These are phyloP conservation scores for Samsoniella hepiali DNA, from an alignment of 2,329 filamentous ascomycete genomes.

Conservation along the genomic window DNA sequence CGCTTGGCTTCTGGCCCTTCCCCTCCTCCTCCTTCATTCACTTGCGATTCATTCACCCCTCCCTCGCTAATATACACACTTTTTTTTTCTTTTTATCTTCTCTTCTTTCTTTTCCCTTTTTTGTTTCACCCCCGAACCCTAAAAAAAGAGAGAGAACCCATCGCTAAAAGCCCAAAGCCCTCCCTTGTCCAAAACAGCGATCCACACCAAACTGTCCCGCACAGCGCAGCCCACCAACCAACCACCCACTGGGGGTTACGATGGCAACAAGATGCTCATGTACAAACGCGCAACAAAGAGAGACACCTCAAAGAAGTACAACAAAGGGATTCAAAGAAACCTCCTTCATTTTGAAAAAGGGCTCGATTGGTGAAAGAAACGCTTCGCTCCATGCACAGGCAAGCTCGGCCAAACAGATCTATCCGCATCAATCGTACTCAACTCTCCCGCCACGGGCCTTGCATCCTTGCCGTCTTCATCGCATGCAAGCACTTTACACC, in stretches of 20 bases:
- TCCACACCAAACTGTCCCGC: neutral
- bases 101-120: neutral
- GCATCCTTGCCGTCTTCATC: slow-evolving; percentile 13
- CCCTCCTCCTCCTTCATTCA: neutral
- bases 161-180: too few species aligned
- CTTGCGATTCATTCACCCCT: neutral
- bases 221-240: slow-evolving; percentile 2
- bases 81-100: neutral
- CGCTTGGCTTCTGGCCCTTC: neutral
- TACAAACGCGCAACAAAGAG: neutral
- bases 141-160: neutral
- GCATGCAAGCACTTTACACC: slow-evolving; percentile 15
- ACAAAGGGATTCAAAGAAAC: neutral
- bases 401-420: neutral
- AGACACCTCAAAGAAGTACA: neutral
- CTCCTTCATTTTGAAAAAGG: neutral
- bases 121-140: neutral
- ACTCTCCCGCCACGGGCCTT: neutral
- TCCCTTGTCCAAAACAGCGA: neutral
- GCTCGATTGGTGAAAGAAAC: neutral
- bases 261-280: too few species aligned
- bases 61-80: neutral
- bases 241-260: neutral
- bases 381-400: neutral
- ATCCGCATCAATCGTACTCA: neutral